Evolutionary conservation across 2,329 filamentous ascomycete species (phyloP).

Genomic region (Talaromyces sp.): DNA sequence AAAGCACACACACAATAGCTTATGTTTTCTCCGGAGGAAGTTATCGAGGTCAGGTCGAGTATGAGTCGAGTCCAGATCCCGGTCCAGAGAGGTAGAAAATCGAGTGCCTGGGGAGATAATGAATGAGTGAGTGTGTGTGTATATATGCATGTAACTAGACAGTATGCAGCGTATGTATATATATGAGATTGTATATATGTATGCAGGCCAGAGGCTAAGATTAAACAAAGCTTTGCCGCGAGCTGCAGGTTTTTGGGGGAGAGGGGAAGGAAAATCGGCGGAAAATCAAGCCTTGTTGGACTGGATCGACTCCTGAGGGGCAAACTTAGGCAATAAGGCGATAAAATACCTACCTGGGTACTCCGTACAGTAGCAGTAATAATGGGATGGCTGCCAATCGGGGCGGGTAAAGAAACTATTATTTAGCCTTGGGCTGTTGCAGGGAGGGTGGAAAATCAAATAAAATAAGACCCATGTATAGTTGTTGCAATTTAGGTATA

Average conservation of each 20-base stretch:
- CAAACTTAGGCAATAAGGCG: constrained; percentile 9
- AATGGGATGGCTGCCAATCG: constrained; percentile 2
- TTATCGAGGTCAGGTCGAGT: not conserved
- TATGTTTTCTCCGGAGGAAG: not conserved
- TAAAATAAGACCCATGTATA: not conserved
- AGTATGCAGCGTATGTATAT: constrained; percentile 2
- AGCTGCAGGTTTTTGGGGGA: constrained; percentile 14
- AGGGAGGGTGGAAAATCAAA: constrained; percentile 3
- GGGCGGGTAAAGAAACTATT: constrained; percentile 9
- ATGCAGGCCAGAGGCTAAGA: constrained; percentile 18
- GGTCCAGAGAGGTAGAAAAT: not conserved
- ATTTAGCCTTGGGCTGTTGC: constrained; percentile 7
- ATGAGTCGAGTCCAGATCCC: constrained; percentile 4
- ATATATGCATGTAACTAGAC: constrained; percentile 12
- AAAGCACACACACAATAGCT: constrained; percentile 6
- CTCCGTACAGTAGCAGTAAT: not conserved
- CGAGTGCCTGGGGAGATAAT: not conserved
- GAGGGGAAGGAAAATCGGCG: constrained; percentile 9
- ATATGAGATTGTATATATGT: constrained; percentile 3
- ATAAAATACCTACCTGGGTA: constrained; percentile 10
- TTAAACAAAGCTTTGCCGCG: constrained; percentile 33
- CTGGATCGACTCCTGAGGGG: constrained; percentile 6
- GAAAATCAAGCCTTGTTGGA: constrained; percentile 7
- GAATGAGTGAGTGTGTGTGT: not conserved
- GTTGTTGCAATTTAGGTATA: not conserved